These are phyloP conservation scores for Capsicum baccatum DNA, from an alignment of 257 asterid genomes.

Conservation along the genomic window DNA sequence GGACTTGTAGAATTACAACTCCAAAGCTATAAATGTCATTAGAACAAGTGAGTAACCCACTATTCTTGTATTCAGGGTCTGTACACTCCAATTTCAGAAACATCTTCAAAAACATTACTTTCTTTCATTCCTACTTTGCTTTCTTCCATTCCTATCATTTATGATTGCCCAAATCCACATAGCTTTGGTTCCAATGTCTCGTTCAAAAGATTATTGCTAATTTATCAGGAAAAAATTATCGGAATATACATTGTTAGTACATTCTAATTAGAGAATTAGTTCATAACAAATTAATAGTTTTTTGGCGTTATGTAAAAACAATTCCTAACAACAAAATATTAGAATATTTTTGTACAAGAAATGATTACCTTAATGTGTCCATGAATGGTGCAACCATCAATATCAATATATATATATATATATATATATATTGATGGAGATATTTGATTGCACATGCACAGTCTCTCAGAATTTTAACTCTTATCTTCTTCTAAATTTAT, in stretches of 20 bases:
- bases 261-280: background rate
- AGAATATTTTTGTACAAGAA: background rate
- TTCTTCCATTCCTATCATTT: constrained; percentile 72
- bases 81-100: constrained; percentile 79
- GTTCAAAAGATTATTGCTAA: constrained; percentile 76
- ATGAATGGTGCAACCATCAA: constrained; percentile 79
- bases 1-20: constrained; percentile 68
- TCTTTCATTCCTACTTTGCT: constrained; percentile 78
- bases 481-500: constrained; percentile 59
- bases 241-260: background rate
- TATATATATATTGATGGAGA: constrained; percentile 54
- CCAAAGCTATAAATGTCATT: constrained; percentile 85
- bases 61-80: constrained; percentile 91
- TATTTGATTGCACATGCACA: constrained; percentile 76
- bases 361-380: constrained; percentile 68
- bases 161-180: constrained; percentile 77
- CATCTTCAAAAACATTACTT: constrained; percentile 73
- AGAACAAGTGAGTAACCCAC: constrained; percentile 75
- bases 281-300: background rate
- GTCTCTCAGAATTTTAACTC: constrained; percentile 67
- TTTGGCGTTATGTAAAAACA: background rate
- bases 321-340: background rate
- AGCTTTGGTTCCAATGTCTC: constrained; percentile 66
- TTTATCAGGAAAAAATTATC: constrained; percentile 37
- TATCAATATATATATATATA: constrained; percentile 38